Percentiles rank a stretch among this genome's conserved stretches.
Evolutionary conservation across 129 eudicot genomes (phyloP).

Genomic region (Escallonia rubra): DNA sequence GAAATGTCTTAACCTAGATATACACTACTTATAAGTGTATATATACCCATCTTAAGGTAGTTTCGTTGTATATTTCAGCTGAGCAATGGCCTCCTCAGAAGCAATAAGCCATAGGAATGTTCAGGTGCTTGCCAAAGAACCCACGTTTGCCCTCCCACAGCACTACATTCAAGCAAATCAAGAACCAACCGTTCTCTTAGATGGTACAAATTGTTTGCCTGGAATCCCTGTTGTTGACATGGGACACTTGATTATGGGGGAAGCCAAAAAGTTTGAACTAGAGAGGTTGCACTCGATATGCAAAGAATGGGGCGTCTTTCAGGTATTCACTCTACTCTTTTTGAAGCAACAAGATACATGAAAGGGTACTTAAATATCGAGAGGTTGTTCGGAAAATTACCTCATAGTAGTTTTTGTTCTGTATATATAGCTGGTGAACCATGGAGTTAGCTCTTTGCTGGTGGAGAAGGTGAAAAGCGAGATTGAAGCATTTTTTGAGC

Average conservation of each 20-base stretch:
- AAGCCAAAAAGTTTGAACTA: slow-evolving; percentile 9
- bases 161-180: slow-evolving; percentile 20
- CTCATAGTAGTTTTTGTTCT: neutral
- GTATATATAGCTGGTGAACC: slow-evolving; percentile 45
- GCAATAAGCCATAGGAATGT: slow-evolving; percentile 20
- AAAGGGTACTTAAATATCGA: no score
- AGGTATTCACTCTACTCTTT: slow-evolving; percentile 9
- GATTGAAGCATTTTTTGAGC: slow-evolving; percentile 38
- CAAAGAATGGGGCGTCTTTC: slow-evolving; percentile 66
- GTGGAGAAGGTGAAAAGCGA: slow-evolving; percentile 38
- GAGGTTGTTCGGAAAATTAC: no score
- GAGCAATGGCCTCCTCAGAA: slow-evolving; percentile 20
- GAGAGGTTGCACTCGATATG: slow-evolving; percentile 36
- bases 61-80: no score
- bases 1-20: no score
- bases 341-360: no score
- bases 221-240: slow-evolving; percentile 51
- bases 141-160: slow-evolving; percentile 21
- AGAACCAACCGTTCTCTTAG: slow-evolving; percentile 21
- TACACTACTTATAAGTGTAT: no score
- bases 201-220: neutral
- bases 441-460: slow-evolving; percentile 38
- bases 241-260: slow-evolving; percentile 24
- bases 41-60: neutral
- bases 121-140: slow-evolving; percentile 39